Percentiles rank a stretch among this genome's conserved stretches.
Conservation (phyloP, 2,329 filamentous ascomycete genomes). For the Exophiala aquamarina region DNA sequence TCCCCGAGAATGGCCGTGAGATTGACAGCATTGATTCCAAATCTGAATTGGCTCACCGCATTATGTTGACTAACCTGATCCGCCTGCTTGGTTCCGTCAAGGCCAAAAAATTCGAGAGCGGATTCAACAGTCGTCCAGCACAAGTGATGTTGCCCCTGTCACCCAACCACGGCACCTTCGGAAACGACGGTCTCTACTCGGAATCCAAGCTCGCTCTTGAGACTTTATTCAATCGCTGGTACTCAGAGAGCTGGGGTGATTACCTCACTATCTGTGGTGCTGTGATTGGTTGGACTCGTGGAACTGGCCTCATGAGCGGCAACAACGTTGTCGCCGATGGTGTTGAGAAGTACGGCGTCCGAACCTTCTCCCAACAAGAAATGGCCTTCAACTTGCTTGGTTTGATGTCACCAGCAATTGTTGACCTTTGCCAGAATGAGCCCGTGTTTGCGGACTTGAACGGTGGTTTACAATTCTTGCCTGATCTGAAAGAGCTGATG, state of each 20-base stretch:
- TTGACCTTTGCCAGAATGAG: conserved; percentile 92
- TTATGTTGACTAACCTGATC: conserved; percentile 97
- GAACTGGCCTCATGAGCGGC: conserved; percentile 94
- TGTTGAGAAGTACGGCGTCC: conserved; percentile 92
- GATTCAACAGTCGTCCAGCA: conserved; percentile 91
- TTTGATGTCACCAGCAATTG: conserved; percentile 89
- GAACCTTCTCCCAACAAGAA: conserved; percentile 98
- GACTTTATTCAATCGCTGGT: conserved; percentile 97
- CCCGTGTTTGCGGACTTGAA: conserved; percentile 97
- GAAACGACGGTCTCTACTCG: conserved; percentile 95
- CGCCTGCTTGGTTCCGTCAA: conserved; percentile 90
- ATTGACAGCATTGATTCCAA: conserved; percentile 97
- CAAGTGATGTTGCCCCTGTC: conserved; percentile 95
- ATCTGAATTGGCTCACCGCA: conserved; percentile 95
- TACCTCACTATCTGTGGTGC: conserved; percentile 98
- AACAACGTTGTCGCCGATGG: conserved; percentile 98
- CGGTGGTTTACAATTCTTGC: conserved; percentile 95
- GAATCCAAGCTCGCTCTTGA: conserved; percentile 97
- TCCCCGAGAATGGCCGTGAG: conserved; percentile 95
- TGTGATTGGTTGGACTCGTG: conserved; percentile 98
- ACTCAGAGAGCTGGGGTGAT: conserved; percentile 94
- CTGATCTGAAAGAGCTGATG: conserved; percentile 92
- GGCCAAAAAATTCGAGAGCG: conserved; percentile 79
- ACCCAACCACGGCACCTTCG: conserved; percentile 97
- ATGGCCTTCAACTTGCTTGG: conserved; percentile 99